Base-by-base conservation (phyloP, 2,329 filamentous ascomycete genomes). In the Aspergillus aculeatinus region DNA sequence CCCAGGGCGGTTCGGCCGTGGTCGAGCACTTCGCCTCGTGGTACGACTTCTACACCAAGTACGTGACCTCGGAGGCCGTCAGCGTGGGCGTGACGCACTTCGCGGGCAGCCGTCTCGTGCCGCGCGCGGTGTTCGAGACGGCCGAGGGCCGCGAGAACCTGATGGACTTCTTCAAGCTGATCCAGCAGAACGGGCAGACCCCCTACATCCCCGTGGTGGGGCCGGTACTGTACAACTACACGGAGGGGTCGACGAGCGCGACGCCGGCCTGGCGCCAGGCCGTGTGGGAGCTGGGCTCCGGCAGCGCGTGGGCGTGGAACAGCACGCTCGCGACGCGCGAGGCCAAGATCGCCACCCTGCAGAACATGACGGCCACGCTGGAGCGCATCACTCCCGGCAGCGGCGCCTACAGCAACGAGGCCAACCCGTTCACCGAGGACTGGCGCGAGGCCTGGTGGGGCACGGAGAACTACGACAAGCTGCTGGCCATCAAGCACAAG, bases 381-480 rank as follows among this genome's bases (percentile, higher is more conserved):
- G 65, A 62, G 39, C 25, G 49, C 2, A 60, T 63, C 35, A 65
- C 65, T 14, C 64, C 65, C 2, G 57, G 57, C 2, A 63, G 64
- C 35, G 65, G 65, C 2, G 63, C 65, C 5, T 67, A 67, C 35
- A 60, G 55, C 33, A 66, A 65, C 44, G 65, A 67, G 51, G 65
- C 61, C 19, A 66, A 67, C 48, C 56, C 63, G 2, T 67, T 66
- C 42, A 64, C 59, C 1, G 48, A 33, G 10, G 51, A 67, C 25
- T 67, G 65, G 65, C 47, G 49, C 11, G 60, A 67, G 54, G 60
- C 63, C 9, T 67, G 61, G 61, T 67, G 63, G 59, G 65, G 65
- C 14, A 16, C 14, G 5, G 58, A 65, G 7, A 67, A 67, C 60
- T 67, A 67, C 21, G 58, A 59, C 27, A 49, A 48, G n/a, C 54